Evolutionary conservation across 2,329 filamentous ascomycete genomes (phyloP), one percentile per base, ranked within the genome.

Genomic region (Cladophialophora exuberans): DNA sequence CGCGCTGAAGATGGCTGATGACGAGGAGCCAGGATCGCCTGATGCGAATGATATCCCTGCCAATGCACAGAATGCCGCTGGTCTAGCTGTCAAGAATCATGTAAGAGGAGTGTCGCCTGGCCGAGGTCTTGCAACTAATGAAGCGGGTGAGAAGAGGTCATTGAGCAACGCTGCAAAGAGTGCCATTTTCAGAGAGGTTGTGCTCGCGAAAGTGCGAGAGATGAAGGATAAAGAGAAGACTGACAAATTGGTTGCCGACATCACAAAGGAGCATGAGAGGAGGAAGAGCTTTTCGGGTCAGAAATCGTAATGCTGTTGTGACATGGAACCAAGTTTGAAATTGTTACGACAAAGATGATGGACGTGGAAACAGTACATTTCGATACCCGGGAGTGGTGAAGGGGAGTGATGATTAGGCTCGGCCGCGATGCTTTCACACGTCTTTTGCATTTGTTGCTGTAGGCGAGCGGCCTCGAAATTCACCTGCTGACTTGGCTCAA

Each of bases 131-230:
- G 62, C 62, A 39, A 69, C 67, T 41, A 65, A 65, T 57, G 65
- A 71, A 35, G 63, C 60, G 10, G 62, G 69, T 28, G 57, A 68
- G 11, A 78, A 74, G 63, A 69, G 76, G 39, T 79, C 79, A 62
- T 69, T 86, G 59, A 79, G 79, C 66, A 82, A 79, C 59, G 70
- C 82, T 60, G 84, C 84, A 28, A 83, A 83, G 65, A 80, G 80
- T 43, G 82, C 90, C 59, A 95, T 97, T 66, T 97, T 97, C 83
- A 84, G 89, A 65, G 93, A 97, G 72, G 89, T 97, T 10, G 93
- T 97, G 11, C 78, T 96, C 54, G 93, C 92, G 62, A 97, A 97
- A 78, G 90, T 96, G 41, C 84, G 88, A 57, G 92, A 96, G 73
- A 88, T 90, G 83, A 95, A 95, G 79, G 87, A 90, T 64, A 83